Conservation (phyloP, 2,329 filamentous ascomycete genomes). For the Exophiala calicioides region DNA sequence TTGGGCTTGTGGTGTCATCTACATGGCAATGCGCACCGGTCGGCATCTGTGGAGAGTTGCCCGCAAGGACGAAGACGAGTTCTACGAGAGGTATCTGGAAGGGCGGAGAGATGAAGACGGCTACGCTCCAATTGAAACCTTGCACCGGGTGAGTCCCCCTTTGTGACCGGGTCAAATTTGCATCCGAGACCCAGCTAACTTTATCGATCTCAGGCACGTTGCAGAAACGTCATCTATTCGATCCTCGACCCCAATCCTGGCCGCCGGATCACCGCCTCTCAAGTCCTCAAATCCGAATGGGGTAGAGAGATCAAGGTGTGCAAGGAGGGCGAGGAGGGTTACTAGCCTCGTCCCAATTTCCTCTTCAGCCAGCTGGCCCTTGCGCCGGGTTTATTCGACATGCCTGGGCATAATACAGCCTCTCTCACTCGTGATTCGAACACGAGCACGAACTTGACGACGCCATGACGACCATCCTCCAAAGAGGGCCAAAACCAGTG, state of each 20-base stretch:
- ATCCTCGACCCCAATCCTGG: slow-evolving; percentile 93
- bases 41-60: slow-evolving; percentile 96
- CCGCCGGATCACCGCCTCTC: slow-evolving; percentile 89
- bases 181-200: too few relatives aligned
- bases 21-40: slow-evolving; percentile 99
- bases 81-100: slow-evolving; percentile 91
- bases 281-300: slow-evolving; percentile 98
- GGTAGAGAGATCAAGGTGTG: slow-evolving; percentile 96
- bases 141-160: slow-evolving; percentile 75
- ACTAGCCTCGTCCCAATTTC: slow-evolving; percentile 51
- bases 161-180: slow-evolving; percentile 22
- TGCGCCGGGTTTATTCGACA: not conserved
- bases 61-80: slow-evolving; percentile 95
- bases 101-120: slow-evolving; percentile 92
- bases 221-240: slow-evolving; percentile 97
- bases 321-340: slow-evolving; percentile 92
- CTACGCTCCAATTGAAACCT: slow-evolving; percentile 91
- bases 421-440: slow-evolving; percentile 13
- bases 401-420: slow-evolving; percentile 1
- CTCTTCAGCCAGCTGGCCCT: not conserved
- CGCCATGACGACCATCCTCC: slow-evolving; percentile 14
- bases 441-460: slow-evolving; percentile 23
- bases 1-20: slow-evolving; percentile 98
- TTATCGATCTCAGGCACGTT: slow-evolving; percentile 95
- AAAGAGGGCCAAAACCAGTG: slow-evolving; percentile 17